These are phyloP conservation scores for Hamamelis virginiana DNA, from an alignment of 164 flowering plant genomes.

Conservation along the genomic window DNA sequence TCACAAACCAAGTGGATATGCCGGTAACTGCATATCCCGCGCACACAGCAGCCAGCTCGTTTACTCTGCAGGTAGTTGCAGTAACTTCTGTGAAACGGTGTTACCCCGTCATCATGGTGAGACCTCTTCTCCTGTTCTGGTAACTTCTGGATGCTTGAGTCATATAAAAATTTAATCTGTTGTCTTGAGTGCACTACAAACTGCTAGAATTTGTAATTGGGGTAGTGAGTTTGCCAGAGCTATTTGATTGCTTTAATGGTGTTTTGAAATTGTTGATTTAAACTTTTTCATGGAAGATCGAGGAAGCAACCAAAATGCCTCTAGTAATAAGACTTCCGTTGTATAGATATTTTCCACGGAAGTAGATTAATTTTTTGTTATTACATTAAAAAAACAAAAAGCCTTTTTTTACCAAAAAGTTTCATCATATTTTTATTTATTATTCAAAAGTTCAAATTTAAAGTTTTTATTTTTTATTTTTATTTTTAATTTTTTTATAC, in stretches of 20 bases:
- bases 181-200: background rate
- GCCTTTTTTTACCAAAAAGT: too few relatives aligned
- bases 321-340: background rate
- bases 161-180: too few relatives aligned
- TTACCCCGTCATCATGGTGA: too few relatives aligned
- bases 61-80: background rate
- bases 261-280: background rate
- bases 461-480: too few relatives aligned
- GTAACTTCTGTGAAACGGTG: too few relatives aligned
- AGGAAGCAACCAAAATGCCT: background rate
- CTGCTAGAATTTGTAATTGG: background rate
- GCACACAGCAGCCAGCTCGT: constrained; percentile 1
- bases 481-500: too few relatives aligned
- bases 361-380: too few relatives aligned
- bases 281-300: background rate
- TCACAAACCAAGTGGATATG: background rate
- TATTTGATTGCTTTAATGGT: background rate
- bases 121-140: too few relatives aligned
- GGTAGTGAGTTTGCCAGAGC: background rate
- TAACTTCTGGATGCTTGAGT: too few relatives aligned
- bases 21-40: constrained; percentile 37
- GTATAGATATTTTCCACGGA: background rate
- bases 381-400: too few relatives aligned
- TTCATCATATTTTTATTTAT: too few relatives aligned
- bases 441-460: too few relatives aligned